phyloP scores from a whole-genome alignment of 164 flowering plant species.

The Protea cynaroides region DNA sequence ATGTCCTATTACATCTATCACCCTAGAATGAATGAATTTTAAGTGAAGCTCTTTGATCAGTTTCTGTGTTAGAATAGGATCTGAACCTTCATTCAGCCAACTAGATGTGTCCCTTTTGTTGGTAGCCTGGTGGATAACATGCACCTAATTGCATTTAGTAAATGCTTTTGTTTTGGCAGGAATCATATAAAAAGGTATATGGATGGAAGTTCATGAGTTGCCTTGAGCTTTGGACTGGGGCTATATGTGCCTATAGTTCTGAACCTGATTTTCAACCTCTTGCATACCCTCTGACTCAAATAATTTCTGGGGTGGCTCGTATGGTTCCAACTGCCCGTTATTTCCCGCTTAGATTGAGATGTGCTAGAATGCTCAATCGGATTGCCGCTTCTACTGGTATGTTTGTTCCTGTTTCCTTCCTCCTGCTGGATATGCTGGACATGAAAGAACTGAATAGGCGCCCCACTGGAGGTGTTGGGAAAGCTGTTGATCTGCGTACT shows the following conservation, averaged over 20 bases:
- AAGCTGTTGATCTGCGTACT: conserved; percentile 70
- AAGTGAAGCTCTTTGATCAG: too few species aligned
- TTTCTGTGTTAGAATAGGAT: too few species aligned
- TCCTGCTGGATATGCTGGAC: conserved; percentile 87
- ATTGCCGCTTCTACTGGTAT: conserved; percentile 72
- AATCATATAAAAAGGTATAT: conserved; percentile 74
- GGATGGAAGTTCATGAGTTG: conserved; percentile 95
- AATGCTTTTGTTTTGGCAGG: conserved; percentile 35
- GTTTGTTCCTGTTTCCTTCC: conserved; percentile 75
- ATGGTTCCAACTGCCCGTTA: conserved; percentile 87
- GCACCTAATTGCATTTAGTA: too few species aligned
- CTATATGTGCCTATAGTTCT: conserved; percentile 63
- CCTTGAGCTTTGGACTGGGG: conserved; percentile 96
- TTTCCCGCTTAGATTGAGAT: conserved; percentile 82
- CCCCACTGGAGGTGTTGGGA: conserved; percentile 80
- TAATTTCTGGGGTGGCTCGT: conserved; percentile 80
- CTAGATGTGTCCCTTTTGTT: too few species aligned
- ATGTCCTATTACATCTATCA: too few species aligned
- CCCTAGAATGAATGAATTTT: too few species aligned
- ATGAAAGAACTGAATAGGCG: conserved; percentile 79
- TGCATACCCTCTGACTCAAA: conserved; percentile 87
- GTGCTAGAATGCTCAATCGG: conserved; percentile 87
- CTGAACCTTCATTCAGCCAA: too few species aligned
- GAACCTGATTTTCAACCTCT: conserved; percentile 74
- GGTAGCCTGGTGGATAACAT: too few species aligned